phyloP scores from a whole-genome alignment of 441 rosid species.

The Euphorbia celastroides region DNA sequence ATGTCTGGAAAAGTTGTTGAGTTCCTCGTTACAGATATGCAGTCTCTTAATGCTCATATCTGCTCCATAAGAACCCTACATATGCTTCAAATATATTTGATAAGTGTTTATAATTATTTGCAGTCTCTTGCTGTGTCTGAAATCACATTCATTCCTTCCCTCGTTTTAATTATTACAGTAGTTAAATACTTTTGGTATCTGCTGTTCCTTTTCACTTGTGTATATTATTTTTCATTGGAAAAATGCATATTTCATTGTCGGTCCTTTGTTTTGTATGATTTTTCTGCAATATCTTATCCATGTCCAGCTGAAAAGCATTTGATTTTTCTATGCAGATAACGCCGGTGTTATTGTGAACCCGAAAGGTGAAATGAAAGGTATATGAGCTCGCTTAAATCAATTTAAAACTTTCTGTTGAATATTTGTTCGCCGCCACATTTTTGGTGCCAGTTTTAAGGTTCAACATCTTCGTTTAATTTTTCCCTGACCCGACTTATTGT shows the following conservation, averaged over 20 bases:
- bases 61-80: constrained; percentile 78
- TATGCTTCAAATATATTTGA: background rate
- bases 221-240: background rate
- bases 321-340: constrained; percentile 39
- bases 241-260: background rate
- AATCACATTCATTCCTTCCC: no score
- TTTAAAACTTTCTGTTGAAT: no score
- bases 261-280: background rate
- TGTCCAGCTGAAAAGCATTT: no score
- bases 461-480: background rate
- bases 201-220: background rate
- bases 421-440: background rate
- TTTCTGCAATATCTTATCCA: no score
- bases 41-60: constrained; percentile 34
- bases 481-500: background rate
- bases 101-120: no score
- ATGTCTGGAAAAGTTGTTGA: constrained; percentile 54
- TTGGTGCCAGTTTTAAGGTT: background rate
- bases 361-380: constrained; percentile 78
- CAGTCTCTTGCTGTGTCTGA: background rate
- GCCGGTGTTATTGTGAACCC: constrained; percentile 77
- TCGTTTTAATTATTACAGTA: no score
- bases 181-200: no score
- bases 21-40: constrained; percentile 68
- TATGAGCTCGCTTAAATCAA: no score